phyloP scores from a whole-genome alignment of 164 flowering plant species.

The Sextonia rubra region DNA sequence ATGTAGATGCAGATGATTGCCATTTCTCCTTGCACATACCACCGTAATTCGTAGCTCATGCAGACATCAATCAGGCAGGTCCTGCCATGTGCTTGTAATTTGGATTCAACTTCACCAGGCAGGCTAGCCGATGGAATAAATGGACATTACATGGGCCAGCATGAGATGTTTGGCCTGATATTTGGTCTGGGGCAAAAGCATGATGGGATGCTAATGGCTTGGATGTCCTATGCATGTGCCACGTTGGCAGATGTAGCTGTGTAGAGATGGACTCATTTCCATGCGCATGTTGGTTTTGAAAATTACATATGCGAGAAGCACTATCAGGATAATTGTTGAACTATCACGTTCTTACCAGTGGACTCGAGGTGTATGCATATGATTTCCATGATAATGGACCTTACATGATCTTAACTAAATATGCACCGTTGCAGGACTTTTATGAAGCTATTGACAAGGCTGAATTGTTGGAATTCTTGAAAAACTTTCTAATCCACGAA shows the following conservation, averaged over 20 bases:
- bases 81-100: neutral
- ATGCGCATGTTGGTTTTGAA: neutral
- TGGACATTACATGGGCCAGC: neutral
- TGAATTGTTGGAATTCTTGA: constrained; percentile 50
- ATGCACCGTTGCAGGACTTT: constrained; percentile 51
- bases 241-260: neutral
- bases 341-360: no score
- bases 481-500: constrained; percentile 63
- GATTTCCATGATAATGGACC: neutral
- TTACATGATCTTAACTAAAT: neutral
- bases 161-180: neutral
- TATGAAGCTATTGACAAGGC: constrained; percentile 72
- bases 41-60: neutral
- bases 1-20: no score
- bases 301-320: no score
- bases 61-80: neutral
- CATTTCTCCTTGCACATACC: neutral
- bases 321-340: no score
- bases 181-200: neutral
- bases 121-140: neutral
- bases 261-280: neutral
- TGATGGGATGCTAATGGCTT: neutral
- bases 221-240: neutral
- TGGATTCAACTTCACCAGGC: neutral
- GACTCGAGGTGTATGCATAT: no score